Conservation (phyloP, 2,329 filamentous ascomycete species). For the Sphaerulina vaccinii region DNA sequence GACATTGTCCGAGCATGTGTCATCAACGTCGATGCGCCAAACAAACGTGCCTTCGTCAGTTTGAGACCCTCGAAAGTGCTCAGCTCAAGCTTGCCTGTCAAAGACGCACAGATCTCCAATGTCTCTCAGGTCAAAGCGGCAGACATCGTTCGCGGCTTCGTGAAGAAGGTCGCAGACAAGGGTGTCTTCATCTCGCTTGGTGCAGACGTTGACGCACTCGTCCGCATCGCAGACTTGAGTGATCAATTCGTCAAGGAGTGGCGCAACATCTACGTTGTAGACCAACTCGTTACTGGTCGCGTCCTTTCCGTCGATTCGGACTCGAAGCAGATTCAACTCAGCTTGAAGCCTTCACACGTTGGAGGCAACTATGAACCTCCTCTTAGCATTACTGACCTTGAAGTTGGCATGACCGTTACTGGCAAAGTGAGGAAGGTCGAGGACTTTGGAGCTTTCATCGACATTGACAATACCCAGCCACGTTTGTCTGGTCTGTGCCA, state of each 20-base stretch:
- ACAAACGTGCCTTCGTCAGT: slow-evolving; percentile 82
- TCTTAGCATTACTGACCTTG: slow-evolving; percentile 72
- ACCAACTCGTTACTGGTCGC: slow-evolving; percentile 87
- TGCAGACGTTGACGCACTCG: slow-evolving; percentile 75
- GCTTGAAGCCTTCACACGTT: slow-evolving; percentile 79
- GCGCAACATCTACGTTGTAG: slow-evolving; percentile 83
- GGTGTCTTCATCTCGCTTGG: slow-evolving; percentile 85
- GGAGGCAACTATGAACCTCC: slow-evolving; percentile 75
- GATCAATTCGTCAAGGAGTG: slow-evolving; percentile 93
- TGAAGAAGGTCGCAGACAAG: slow-evolving; percentile 85
- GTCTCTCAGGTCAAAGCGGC: slow-evolving; percentile 71
- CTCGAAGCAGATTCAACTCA: slow-evolving; percentile 76
- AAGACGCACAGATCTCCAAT: slow-evolving; percentile 74
- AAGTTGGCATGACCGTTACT: slow-evolving; percentile 76
- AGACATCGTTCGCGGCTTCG: slow-evolving; percentile 82
- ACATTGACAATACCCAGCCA: slow-evolving; percentile 73
- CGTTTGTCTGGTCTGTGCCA: slow-evolving; percentile 95
- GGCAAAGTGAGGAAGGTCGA: slow-evolving; percentile 92
- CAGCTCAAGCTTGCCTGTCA: slow-evolving; percentile 76
- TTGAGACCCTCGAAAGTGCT: slow-evolving; percentile 83
- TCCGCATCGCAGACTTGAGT: slow-evolving; percentile 83
- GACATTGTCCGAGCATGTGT: slow-evolving; percentile 87
- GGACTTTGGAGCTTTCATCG: slow-evolving; percentile 91
- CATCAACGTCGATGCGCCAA: slow-evolving; percentile 72
- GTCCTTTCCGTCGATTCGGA: slow-evolving; percentile 69